These are phyloP conservation scores for Boletus reticulatus DNA, from an alignment of 768 basidiomycete genomes.

Conservation along the genomic window DNA sequence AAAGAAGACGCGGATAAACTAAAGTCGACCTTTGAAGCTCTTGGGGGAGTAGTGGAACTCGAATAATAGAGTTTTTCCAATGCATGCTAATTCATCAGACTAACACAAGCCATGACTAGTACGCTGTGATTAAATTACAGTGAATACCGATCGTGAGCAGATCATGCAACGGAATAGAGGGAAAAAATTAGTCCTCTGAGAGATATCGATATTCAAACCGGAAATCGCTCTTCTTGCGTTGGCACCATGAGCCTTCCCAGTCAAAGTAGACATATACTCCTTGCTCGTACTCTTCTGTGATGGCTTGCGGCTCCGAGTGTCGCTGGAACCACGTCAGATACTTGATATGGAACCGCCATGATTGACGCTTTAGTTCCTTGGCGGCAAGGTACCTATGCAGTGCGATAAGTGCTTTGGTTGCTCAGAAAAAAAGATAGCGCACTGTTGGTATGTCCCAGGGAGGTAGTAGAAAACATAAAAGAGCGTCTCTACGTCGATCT, in stretches of 20 bases:
- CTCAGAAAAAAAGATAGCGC: conserved; percentile 3
- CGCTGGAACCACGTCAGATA: conserved; percentile 99
- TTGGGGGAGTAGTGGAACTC: conserved; percentile 85
- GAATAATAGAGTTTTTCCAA: conserved; percentile 49
- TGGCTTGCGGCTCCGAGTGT: conserved; percentile 95
- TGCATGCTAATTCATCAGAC: conserved; percentile 17
- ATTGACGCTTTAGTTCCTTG: conserved; percentile 94
- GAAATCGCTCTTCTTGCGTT: conserved; percentile 97
- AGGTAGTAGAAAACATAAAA: conserved; percentile 99
- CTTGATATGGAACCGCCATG: conserved; percentile 99
- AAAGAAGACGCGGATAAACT: conserved; percentile 99
- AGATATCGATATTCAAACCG: conserved; percentile 95
- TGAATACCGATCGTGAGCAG: conserved; percentile 14
- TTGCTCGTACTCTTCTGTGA: conserved; percentile 99
- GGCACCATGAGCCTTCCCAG: conserved; percentile 99
- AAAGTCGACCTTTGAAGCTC: conserved; percentile 81
- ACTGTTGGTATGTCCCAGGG: conserved; percentile 98
- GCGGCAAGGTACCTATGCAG: conserved; percentile 82
- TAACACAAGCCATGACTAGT: conserved; percentile 10
- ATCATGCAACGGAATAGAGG: conserved; percentile 3
- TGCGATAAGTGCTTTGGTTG: not conserved
- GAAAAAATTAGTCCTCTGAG: conserved; percentile 60
- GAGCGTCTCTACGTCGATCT: conserved; percentile 94
- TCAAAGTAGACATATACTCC: conserved; percentile 99
- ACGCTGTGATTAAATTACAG: conserved; percentile 28